A percentile compares a stretch with the other conserved stretches of the same genome.
Conservation (phyloP, 2,329 filamentous ascomycete genomes). For the Pseudogymnoascus sp. region DNA sequence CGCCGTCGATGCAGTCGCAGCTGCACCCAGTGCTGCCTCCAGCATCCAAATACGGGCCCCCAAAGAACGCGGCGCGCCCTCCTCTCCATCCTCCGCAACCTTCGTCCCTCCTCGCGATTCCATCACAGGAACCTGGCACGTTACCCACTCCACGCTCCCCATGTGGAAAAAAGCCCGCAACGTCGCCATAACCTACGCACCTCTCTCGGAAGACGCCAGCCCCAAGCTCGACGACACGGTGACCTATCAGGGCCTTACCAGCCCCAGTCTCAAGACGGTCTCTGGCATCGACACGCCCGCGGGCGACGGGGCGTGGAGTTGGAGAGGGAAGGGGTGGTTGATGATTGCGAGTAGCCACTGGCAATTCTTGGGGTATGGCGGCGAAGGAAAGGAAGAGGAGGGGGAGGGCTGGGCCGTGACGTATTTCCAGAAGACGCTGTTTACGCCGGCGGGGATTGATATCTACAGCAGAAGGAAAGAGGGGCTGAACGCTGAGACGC, state of each 20-base stretch:
- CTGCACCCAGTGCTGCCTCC: neutral
- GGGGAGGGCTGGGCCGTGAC: slow-evolving; percentile 64
- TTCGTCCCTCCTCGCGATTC: slow-evolving; percentile 39
- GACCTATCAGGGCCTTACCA: slow-evolving; percentile 50
- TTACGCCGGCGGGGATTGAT: slow-evolving; percentile 75
- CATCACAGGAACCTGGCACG: slow-evolving; percentile 60
- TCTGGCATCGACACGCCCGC: slow-evolving; percentile 52
- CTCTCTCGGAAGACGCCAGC: slow-evolving; percentile 32
- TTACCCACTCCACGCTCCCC: slow-evolving; percentile 65
- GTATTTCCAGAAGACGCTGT: slow-evolving; percentile 75
- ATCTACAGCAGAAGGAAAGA: slow-evolving; percentile 58
- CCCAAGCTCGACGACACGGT: slow-evolving; percentile 60
- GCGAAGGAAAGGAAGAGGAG: slow-evolving; percentile 25
- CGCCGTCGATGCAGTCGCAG: neutral
- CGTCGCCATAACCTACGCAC: slow-evolving; percentile 67
- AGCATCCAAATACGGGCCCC: neutral
- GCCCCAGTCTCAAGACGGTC: slow-evolving; percentile 48
- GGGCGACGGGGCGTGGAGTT: slow-evolving; percentile 50
- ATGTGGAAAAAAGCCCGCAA: slow-evolving; percentile 79
- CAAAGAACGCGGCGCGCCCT: neutral
- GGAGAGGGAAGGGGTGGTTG: slow-evolving; percentile 70
- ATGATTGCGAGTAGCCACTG: slow-evolving; percentile 66
- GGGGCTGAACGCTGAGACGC: slow-evolving; percentile 50
- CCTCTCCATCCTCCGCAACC: slow-evolving; percentile 26
- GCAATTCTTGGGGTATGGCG: slow-evolving; percentile 72